Evolutionary conservation across 148 eudicot genomes (phyloP), one percentile per base, ranked within the genome.

Genomic region (Drosera capensis): DNA sequence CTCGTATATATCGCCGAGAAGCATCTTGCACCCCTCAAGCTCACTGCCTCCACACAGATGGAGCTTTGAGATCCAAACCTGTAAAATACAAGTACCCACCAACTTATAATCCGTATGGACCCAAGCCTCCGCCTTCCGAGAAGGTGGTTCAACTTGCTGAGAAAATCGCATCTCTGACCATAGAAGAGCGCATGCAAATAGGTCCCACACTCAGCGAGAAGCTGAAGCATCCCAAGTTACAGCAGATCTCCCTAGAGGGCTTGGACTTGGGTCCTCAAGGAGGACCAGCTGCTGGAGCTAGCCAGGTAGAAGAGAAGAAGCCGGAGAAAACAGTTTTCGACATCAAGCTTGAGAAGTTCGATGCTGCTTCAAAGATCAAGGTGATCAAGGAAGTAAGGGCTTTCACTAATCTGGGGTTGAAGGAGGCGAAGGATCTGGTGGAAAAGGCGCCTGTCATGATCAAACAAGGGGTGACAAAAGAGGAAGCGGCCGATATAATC

Each of bases 321-420:
- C 87, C 54, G 0, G 96, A 86, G 77, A 86, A 76, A 60, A 79
- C 82, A 0, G 76, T 79, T 9, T 86, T 86, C 38, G 94, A 86
- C 62, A 65, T 86, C 23, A 82, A 79, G 64, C 62, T 86, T 55
- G 88, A 82, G 65, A 86, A 86, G 66, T 86, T 78, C 44, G 96
- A 81, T 15, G 63, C 87, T 9, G 68, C 79, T 67, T 63, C 85
- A 14, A 86, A 86, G 57, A 72, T 86, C 31, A 86, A 86, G 84
- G 87, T 86, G 59, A 86, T 86, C 34, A 86, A 86, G 47, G 96
- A 86, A 70, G 82, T 86, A 12, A 68, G 96, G 48, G 64, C 84
- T 7, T 78, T 86, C 19, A 86, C 96, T 1, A 69, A 47, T 50
- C 60, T 86, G 21, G 96, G 96, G 15, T 49, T 86, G 56, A 86